These are phyloP conservation scores for Peniophora sp. DNA, from an alignment of 1,284 basidiomycete species.

Conservation along the genomic window DNA sequence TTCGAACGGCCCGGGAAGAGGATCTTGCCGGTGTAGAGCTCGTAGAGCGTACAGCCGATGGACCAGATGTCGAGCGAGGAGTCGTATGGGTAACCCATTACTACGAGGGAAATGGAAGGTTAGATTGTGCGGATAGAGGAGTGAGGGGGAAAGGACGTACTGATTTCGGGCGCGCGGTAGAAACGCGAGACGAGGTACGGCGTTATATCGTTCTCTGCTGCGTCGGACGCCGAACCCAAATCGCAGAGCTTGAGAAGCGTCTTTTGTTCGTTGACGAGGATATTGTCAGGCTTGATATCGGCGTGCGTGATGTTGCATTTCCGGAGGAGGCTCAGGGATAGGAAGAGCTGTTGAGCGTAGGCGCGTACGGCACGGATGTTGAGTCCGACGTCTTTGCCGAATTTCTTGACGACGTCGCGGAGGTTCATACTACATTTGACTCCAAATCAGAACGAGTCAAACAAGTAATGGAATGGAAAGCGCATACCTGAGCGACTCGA, in stretches of 20 bases:
- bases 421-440: slow-evolving; percentile 79
- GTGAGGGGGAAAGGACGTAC: slow-evolving; percentile 39
- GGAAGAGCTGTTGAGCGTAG: slow-evolving; percentile 94
- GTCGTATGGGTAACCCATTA: slow-evolving; percentile 93
- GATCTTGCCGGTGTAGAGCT: slow-evolving; percentile 98
- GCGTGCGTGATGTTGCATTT: slow-evolving; percentile 96
- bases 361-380: slow-evolving; percentile 96
- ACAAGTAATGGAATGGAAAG: slow-evolving; percentile 1
- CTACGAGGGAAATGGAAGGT: slow-evolving; percentile 30
- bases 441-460: slow-evolving; percentile 1
- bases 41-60: slow-evolving; percentile 95
- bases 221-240: slow-evolving; percentile 91
- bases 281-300: slow-evolving; percentile 97
- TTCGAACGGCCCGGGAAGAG: slow-evolving; percentile 95
- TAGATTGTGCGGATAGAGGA: background rate
- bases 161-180: slow-evolving; percentile 98
- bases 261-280: slow-evolving; percentile 91
- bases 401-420: slow-evolving; percentile 96
- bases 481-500: slow-evolving; percentile 83
- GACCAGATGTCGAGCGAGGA: slow-evolving; percentile 95
- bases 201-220: slow-evolving; percentile 93
- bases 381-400: slow-evolving; percentile 96
- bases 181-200: slow-evolving; percentile 98
- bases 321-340: slow-evolving; percentile 77
- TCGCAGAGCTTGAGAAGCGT: slow-evolving; percentile 93